Percentiles rank a stretch among this genome's conserved stretches.
Conservation (phyloP, 1,139 yeast genomes). For the Diutina siamensis region DNA sequence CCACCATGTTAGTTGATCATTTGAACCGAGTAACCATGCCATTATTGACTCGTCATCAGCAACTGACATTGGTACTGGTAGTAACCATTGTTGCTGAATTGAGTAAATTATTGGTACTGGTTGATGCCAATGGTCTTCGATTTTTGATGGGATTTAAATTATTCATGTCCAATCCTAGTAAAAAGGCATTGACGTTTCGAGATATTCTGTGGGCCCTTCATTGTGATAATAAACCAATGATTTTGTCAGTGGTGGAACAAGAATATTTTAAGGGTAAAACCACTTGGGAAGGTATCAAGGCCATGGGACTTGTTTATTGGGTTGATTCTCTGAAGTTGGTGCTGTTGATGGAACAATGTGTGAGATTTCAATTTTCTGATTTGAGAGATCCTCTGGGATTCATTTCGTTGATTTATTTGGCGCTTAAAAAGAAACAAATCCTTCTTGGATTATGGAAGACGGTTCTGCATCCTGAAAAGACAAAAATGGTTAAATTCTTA, state of each 20-base stretch:
- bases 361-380: constrained; percentile 53
- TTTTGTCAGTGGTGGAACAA: constrained; percentile 44
- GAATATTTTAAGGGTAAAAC: constrained; percentile 27
- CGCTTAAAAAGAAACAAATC: constrained; percentile 66
- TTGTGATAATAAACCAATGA: constrained; percentile 62
- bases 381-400: constrained; percentile 60
- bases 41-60: constrained; percentile 82
- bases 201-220: constrained; percentile 85
- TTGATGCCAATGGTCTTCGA: constrained; percentile 66
- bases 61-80: constrained; percentile 64
- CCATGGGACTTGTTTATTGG: constrained; percentile 70
- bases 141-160: constrained; percentile 66
- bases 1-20: constrained; percentile 43
- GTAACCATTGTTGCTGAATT: constrained; percentile 52
- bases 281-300: constrained; percentile 50
- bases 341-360: constrained; percentile 53
- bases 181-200: constrained; percentile 49
- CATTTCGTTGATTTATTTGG: constrained; percentile 67
- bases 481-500: constrained; percentile 67
- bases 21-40: constrained; percentile 62
- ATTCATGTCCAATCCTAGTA: constrained; percentile 38
- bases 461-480: constrained; percentile 67
- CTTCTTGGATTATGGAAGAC: constrained; percentile 78
- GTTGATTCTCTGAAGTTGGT: constrained; percentile 36
- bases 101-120: constrained; percentile 29